Percentiles rank a stretch among this genome's conserved stretches.
Evolutionary conservation across 306 rosid species (phyloP).

Genomic region (Begonia loranthoides): DNA sequence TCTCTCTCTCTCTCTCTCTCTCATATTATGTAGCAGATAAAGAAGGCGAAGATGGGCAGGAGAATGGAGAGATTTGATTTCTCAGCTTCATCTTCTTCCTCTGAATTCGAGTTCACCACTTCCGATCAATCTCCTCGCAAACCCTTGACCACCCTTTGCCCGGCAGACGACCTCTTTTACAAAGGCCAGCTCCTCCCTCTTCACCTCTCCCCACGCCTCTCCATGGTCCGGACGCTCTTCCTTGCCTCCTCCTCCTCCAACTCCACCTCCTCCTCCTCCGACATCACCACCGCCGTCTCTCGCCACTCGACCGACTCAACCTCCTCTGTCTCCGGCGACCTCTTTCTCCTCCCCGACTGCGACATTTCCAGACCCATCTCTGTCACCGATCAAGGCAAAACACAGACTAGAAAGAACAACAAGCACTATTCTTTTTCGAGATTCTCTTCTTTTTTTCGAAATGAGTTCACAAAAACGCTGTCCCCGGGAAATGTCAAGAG

Average conservation of each 20-base stretch:
- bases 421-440: slow-evolving; percentile 63
- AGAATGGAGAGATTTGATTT: no score
- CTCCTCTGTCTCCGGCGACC: slow-evolving; percentile 42
- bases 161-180: slow-evolving; percentile 61
- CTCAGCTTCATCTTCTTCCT: slow-evolving; percentile 46
- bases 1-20: no score
- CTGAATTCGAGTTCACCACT: slow-evolving; percentile 50
- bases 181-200: slow-evolving; percentile 44
- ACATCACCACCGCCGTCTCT: slow-evolving; percentile 52
- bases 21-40: no score
- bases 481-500: slow-evolving; percentile 45
- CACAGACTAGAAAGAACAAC: slow-evolving; percentile 25
- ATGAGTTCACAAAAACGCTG: slow-evolving; percentile 20
- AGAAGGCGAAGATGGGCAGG: no score
- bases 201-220: slow-evolving; percentile 34
- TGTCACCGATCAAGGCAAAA: slow-evolving; percentile 45
- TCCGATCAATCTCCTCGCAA: slow-evolving; percentile 48
- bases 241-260: slow-evolving; percentile 31
- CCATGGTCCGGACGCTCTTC: slow-evolving; percentile 38
- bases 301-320: slow-evolving; percentile 45
- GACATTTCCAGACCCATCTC: slow-evolving; percentile 77
- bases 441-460: slow-evolving; percentile 74
- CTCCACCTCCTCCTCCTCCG: slow-evolving; percentile 68
- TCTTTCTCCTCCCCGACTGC: slow-evolving; percentile 29
- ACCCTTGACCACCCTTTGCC: slow-evolving; percentile 32